phyloP scores from a whole-genome alignment of 108 stramenopile genomes.

The Asterionellopsis glacialis region DNA sequence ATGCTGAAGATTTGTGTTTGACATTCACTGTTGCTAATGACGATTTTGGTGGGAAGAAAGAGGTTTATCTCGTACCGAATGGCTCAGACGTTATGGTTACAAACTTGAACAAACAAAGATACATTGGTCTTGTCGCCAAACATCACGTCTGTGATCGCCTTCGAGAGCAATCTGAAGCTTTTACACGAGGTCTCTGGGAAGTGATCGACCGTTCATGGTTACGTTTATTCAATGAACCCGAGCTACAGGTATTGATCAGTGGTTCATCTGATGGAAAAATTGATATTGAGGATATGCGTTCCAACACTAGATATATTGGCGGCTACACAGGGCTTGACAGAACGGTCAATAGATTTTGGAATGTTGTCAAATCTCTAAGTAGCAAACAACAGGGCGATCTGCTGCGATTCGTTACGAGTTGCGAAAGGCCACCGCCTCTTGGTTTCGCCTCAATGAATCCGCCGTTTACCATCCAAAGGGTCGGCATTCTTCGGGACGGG shows the following conservation, averaged over 20 bases:
- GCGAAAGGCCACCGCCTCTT: conserved; percentile 94
- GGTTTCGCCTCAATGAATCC: conserved; percentile 95
- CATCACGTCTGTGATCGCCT: conserved; percentile 90
- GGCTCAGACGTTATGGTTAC: conserved; percentile 87
- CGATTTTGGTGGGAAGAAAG: conserved; percentile 72
- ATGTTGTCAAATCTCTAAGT: conserved; percentile 63
- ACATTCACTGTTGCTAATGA: conserved; percentile 90
- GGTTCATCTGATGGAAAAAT: conserved; percentile 81
- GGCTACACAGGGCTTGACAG: conserved; percentile 84
- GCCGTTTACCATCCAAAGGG: conserved; percentile 93
- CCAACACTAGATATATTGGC: conserved; percentile 85
- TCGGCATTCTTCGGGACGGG: conserved; percentile 81
- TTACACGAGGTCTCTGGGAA: conserved; percentile 90
- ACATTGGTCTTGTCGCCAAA: conserved; percentile 89
- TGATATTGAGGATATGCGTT: conserved; percentile 88
- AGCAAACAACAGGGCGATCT: conserved; percentile 83
- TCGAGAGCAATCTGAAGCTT: conserved; percentile 88
- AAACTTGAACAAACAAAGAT: conserved; percentile 69
- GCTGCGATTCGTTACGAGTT: conserved; percentile 95
- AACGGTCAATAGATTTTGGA: conserved; percentile 89
- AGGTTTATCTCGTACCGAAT: conserved; percentile 86
- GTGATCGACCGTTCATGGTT: conserved; percentile 90
- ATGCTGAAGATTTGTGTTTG: conserved; percentile 88
- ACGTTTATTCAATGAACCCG: conserved; percentile 92
- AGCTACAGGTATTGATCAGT: conserved; percentile 92